Percentiles rank a stretch among this genome's conserved stretches.
These are phyloP conservation scores for Quercus alba DNA, from an alignment of 306 rosid species.

Conservation along the genomic window DNA sequence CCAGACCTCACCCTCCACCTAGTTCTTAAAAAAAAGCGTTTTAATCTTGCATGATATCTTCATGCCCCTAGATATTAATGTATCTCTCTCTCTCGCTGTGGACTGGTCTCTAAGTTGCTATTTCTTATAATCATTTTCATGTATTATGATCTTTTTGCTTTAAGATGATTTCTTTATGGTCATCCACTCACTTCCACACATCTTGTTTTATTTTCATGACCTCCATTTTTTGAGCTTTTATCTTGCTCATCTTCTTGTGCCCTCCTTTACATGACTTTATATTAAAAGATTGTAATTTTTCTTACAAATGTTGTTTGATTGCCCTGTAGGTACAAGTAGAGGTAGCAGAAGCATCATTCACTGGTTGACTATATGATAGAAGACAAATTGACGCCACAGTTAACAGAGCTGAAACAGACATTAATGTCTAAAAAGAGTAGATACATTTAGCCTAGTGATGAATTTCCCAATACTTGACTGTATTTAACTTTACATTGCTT, in stretches of 20 bases:
- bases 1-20: no score
- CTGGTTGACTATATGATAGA: neutral
- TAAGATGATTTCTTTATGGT: neutral
- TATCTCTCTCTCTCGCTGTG: neutral
- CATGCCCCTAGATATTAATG: no score
- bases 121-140: neutral
- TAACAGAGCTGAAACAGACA: neutral
- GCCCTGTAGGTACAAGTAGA: neutral
- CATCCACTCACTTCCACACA: neutral
- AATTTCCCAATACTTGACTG: no score
- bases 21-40: no score
- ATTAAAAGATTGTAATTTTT: neutral
- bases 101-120: neutral
- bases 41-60: no score
- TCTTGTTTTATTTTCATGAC: neutral
- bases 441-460: neutral
- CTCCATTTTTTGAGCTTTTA: neutral
- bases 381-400: neutral
- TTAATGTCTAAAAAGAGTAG: neutral
- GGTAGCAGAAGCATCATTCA: no score
- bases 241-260: neutral
- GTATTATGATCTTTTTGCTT: neutral
- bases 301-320: neutral
- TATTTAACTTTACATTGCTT: no score
- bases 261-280: neutral